Evolutionary conservation across 1,284 basidiomycete genomes (phyloP).

Genomic region (Papiliotrema nemorosa): DNA sequence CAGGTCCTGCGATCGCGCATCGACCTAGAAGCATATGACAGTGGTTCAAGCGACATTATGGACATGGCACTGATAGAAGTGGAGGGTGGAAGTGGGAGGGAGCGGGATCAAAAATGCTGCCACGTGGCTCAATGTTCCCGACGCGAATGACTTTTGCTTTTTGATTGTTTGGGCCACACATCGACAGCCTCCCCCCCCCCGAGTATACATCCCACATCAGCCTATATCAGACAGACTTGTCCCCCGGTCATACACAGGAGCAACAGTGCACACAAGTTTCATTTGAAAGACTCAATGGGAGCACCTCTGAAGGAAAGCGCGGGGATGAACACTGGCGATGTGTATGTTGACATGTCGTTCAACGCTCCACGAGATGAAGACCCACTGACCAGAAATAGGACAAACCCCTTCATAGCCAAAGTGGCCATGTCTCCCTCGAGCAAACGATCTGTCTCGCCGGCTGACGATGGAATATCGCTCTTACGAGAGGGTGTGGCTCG

Average conservation of each 20-base stretch:
- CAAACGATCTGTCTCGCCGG: constrained; percentile 3
- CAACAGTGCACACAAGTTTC: neutral
- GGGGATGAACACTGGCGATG: constrained; percentile 12
- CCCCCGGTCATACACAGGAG: neutral
- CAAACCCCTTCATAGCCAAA: constrained; percentile 35
- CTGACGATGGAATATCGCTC: constrained; percentile 22
- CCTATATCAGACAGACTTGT: neutral
- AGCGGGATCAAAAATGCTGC: neutral
- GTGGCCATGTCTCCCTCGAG: constrained; percentile 5
- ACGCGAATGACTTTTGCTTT: constrained; percentile 17
- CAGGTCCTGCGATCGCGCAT: constrained; percentile 3
- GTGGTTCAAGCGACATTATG: neutral
- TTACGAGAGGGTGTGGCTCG: constrained; percentile 41
- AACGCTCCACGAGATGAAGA: neutral
- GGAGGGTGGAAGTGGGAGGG: neutral
- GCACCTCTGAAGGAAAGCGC: neutral
- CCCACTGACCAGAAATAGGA: constrained; percentile 10
- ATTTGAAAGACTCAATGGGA: neutral
- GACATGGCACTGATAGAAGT: neutral
- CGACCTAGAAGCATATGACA: neutral
- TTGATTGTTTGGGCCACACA: neutral
- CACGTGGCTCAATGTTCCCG: neutral
- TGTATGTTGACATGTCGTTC: constrained; percentile 13
- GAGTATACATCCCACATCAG: neutral
- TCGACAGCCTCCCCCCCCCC: neutral